Evolutionary conservation across 139 green algal species (phyloP).

Genomic region (Chlorella ohadii): DNA sequence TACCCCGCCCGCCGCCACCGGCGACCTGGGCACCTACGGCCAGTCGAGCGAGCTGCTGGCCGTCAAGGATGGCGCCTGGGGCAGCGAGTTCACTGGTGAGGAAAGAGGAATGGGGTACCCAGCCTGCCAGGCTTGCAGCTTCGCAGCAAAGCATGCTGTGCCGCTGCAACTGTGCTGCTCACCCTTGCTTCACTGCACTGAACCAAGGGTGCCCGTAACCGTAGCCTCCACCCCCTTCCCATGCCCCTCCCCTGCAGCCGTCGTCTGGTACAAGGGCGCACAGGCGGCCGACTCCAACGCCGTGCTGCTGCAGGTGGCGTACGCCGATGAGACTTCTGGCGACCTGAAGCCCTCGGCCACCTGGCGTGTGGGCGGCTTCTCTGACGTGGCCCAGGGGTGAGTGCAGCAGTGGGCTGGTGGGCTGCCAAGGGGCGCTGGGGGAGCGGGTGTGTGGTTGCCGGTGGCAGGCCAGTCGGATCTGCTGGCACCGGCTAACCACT

Average conservation of each 20-base stretch:
- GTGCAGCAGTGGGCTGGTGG: not conserved
- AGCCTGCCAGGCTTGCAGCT: too few species aligned
- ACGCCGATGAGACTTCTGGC: not conserved
- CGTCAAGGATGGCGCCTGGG: not conserved
- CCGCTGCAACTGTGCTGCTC: not conserved
- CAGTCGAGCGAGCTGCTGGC: conserved; percentile 6
- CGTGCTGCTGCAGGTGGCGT: conserved; percentile 14
- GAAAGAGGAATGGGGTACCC: too few species aligned
- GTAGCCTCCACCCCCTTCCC: too few species aligned
- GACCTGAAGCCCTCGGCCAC: not conserved
- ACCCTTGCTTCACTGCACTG: not conserved
- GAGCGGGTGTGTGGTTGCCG: not conserved
- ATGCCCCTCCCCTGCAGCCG: not conserved
- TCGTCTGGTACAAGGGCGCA: not conserved
- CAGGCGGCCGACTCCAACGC: not conserved
- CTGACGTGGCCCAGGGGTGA: conserved; percentile 1
- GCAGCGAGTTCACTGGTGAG: conserved; percentile 10
- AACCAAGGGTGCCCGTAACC: too few species aligned
- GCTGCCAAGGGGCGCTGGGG: not conserved
- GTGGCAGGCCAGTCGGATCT: too few species aligned
- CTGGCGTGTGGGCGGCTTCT: conserved; percentile 12
- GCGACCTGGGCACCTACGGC: conserved; percentile 4
- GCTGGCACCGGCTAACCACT: too few species aligned
- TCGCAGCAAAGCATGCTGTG: not conserved
- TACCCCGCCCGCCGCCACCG: conserved; percentile 1